Evolutionary conservation across 305 asterid genomes (phyloP).

Genomic region (Rubia peregrina): DNA sequence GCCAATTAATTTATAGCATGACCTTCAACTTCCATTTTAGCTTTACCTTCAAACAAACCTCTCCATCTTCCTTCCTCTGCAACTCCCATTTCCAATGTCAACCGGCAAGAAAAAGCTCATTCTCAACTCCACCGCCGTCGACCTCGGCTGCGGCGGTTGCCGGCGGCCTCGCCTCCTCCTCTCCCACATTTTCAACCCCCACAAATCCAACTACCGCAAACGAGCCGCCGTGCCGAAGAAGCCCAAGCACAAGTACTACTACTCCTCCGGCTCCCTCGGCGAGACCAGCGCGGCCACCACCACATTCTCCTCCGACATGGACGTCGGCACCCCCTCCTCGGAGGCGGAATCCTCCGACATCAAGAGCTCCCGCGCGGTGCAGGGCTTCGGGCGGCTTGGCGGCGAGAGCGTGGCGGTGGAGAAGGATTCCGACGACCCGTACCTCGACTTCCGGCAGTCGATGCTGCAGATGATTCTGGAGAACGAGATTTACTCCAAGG

Average conservation of each 20-base stretch:
- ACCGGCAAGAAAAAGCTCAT: conserved; percentile 36
- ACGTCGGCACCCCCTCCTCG: conserved; percentile 27
- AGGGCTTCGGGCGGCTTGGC: conserved; percentile 62
- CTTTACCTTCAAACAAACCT: background rate
- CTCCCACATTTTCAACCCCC: conserved; percentile 43
- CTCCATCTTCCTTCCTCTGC: background rate
- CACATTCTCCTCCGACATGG: conserved; percentile 24
- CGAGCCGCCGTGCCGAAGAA: background rate
- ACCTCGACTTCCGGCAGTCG: conserved; percentile 69
- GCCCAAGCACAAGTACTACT: conserved; percentile 12
- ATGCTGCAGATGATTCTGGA: conserved; percentile 88
- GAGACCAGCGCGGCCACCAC: conserved; percentile 31
- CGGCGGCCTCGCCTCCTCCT: conserved; percentile 39
- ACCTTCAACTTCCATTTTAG: background rate
- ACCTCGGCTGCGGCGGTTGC: conserved; percentile 63
- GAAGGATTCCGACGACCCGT: conserved; percentile 80
- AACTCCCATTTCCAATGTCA: conserved; percentile 32
- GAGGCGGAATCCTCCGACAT: conserved; percentile 40
- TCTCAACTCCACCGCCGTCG: conserved; percentile 37
- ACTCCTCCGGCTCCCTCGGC: conserved; percentile 43
- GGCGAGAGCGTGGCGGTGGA: conserved; percentile 74
- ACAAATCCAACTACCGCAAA: conserved; percentile 23
- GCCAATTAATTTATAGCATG: conserved; percentile 6
- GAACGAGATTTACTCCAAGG: conserved; percentile 51
- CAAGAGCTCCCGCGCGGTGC: conserved; percentile 48